phyloP scores from a whole-genome alignment of 2,329 filamentous ascomycete species.

The Neospermospora avenae region DNA sequence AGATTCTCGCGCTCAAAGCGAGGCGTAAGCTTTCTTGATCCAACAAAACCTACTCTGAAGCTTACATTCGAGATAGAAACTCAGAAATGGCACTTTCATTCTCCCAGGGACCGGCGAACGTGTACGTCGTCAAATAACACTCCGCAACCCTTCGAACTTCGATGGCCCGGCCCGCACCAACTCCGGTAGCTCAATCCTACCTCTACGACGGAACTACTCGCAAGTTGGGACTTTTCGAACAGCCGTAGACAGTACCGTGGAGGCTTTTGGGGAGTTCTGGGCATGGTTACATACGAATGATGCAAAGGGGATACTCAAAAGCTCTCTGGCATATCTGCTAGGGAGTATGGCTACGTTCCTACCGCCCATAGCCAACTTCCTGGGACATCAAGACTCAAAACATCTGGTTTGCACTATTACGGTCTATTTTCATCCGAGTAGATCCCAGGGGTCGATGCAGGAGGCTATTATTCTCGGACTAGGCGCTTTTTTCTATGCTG shows the following conservation, averaged over 20 bases:
- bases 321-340: constrained; percentile 82
- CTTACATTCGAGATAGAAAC: constrained; percentile 49
- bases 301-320: constrained; percentile 82
- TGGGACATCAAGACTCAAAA: constrained; percentile 86
- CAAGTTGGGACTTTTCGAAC: constrained; percentile 34
- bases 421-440: constrained; percentile 90
- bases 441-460: constrained; percentile 84
- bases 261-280: constrained; percentile 43
- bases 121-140: constrained; percentile 73
- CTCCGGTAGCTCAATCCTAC: constrained; percentile 15
- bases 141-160: constrained; percentile 52
- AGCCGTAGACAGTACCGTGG: constrained; percentile 35
- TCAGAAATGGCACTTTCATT: constrained; percentile 83
- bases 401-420: constrained; percentile 92
- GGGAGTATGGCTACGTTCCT: constrained; percentile 86
- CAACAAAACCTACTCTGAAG: constrained; percentile 5
- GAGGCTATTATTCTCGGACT: constrained; percentile 77
- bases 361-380: constrained; percentile 64
- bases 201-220: constrained; percentile 21
- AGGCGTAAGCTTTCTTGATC: constrained; percentile 22
- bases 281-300: constrained; percentile 66
- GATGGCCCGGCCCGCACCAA: constrained; percentile 19
- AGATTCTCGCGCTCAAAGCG: constrained; percentile 27
- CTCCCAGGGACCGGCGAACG: constrained; percentile 84
- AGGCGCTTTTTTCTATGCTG: constrained; percentile 74